Conservation (phyloP, 768 basidiomycete species). For the Xerocomus spinulosus region DNA sequence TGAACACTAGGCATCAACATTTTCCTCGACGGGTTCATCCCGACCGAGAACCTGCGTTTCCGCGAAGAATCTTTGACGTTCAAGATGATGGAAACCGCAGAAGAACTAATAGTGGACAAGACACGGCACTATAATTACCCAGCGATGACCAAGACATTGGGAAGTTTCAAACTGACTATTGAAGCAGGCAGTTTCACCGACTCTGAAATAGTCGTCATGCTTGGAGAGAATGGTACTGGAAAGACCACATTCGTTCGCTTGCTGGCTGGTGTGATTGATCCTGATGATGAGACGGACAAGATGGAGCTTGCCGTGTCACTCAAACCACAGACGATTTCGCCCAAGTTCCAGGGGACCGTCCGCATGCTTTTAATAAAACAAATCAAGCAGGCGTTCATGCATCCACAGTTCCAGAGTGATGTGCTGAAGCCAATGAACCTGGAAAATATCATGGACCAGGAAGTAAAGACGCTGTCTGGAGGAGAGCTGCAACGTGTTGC, state of each 20-base stretch:
- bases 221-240: constrained; percentile 98
- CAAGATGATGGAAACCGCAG: constrained; percentile 96
- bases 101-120: constrained; percentile 83
- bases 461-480: constrained; percentile 96
- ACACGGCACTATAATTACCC: constrained; percentile 91
- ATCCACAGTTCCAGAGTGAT: constrained; percentile 98
- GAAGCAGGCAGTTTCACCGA: constrained; percentile 92
- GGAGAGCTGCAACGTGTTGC: constrained; percentile 98
- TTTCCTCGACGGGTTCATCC: constrained; percentile 98
- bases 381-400: constrained; percentile 96
- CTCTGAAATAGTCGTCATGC: constrained; percentile 98
- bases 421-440: constrained; percentile 97
- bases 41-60: constrained; percentile 98
- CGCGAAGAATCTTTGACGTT: constrained; percentile 92
- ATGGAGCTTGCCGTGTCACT: constrained; percentile 83
- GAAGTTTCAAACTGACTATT: constrained; percentile 92
- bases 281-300: constrained; percentile 80
- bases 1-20: constrained; percentile 84
- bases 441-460: constrained; percentile 94
- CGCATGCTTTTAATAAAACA: constrained; percentile 91
- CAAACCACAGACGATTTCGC: constrained; percentile 98
- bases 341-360: constrained; percentile 96
- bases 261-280: constrained; percentile 80
- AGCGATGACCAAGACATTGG: constrained; percentile 94
- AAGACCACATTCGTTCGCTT: constrained; percentile 98